A percentile compares a stretch with the other conserved stretches of the same genome.
phyloP scores from a whole-genome alignment of 2,329 filamentous ascomycete species.

The Thermothelomyces thermophilus region DNA sequence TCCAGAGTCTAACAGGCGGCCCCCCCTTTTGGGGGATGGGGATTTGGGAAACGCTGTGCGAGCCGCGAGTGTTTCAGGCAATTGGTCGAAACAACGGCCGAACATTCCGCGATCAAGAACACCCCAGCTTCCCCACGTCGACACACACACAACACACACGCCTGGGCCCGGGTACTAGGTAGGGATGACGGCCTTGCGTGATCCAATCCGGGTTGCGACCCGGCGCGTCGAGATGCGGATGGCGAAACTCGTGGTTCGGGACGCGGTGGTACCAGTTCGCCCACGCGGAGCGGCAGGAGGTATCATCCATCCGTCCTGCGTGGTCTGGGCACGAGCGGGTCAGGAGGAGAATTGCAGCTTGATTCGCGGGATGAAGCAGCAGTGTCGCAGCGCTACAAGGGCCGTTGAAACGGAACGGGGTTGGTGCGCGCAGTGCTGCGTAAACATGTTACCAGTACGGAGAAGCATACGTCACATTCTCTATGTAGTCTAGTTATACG shows the following conservation, averaged over 20 bases:
- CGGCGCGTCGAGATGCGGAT: constrained; percentile 6
- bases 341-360: background rate
- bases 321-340: background rate
- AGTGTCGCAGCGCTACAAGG: background rate
- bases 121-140: background rate
- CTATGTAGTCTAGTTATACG: too few species aligned
- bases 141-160: too few species aligned
- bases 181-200: too few species aligned
- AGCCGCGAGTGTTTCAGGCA: constrained; percentile 1
- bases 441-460: too few species aligned
- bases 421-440: background rate
- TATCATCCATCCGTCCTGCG: background rate
- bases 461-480: too few species aligned
- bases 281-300: background rate
- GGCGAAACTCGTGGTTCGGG: background rate
- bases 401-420: background rate
- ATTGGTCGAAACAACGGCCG: background rate
- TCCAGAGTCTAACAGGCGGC: too few species aligned
- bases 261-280: constrained; percentile 4
- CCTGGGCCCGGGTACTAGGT: too few species aligned
- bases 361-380: background rate
- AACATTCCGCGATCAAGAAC: background rate
- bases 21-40: too few species aligned
- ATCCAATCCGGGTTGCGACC: background rate
- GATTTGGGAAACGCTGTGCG: too few species aligned